Evolutionary conservation across 495 filamentous ascomycete species (phyloP), one percentile per base, ranked within the genome.

Genomic region (Hyaloscypha finlandica): DNA sequence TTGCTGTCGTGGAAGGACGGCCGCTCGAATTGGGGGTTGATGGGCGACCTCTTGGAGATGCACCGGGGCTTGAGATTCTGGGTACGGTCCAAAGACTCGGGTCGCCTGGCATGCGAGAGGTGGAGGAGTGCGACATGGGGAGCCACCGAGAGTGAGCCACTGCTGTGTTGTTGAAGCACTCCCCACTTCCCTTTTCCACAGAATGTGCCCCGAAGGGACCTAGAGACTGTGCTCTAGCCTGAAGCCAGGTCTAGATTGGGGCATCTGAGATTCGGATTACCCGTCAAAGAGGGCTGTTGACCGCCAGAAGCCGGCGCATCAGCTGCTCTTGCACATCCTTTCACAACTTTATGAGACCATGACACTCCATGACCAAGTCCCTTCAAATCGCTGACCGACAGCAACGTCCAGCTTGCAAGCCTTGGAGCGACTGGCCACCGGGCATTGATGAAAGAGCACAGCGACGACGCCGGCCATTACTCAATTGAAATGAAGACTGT

Each of bases 31-130:
- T 48, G 62, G 52, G 20, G 33, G 37, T 20, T 6, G 20, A 54
- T 25, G 35, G 35, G 8, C 61, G 64, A 22, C 56, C 25, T 60
- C 42, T 20, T 11, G 30, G 29, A 33, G 33, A 37, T 4, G 25
- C 25, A 29, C 60, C 60, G 59, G 30, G 53, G 42, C 39, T 59
- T 22, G 22, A 12, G 32, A 60, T 64, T 35, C 59, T 63, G 51
- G 54, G 35, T 37, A 4, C 48, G 45, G 63, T 60, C 68, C 68
- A 66, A 54, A 60, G 22, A 37, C 62, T 66, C 64, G 68, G 68
- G 68, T 59, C 66, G 53, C 9, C 35, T 65, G 58, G 30, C 67
- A 62, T 66, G 68, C 59, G 62, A 56, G 67, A 61, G 56, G 55
- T 54, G 31, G n/a, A 35, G 59, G 20, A 0, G 8, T 48, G 59